Percentiles rank a stretch among this genome's conserved stretches.
phyloP scores from a whole-genome alignment of 805 yeast species.

The Candida xyloterini region DNA sequence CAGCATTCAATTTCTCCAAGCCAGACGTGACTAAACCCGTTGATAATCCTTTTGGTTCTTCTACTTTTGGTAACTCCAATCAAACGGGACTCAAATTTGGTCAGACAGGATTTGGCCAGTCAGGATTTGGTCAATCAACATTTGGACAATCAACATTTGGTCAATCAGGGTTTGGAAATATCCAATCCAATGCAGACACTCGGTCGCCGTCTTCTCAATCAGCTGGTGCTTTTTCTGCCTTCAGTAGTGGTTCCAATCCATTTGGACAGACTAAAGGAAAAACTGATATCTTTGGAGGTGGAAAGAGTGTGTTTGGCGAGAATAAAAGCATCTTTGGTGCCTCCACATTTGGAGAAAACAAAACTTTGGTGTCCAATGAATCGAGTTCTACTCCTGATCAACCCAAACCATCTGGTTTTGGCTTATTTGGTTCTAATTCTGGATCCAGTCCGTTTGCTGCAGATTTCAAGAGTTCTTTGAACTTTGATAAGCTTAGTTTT shows the following conservation, averaged over 20 bases:
- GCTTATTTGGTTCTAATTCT: too few species aligned
- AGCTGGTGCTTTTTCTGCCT: slow-evolving; percentile 1
- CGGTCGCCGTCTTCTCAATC: not conserved
- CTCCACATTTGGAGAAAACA: too few species aligned
- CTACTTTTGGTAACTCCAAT: slow-evolving; percentile 1
- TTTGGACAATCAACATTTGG: slow-evolving; percentile 4
- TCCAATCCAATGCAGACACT: not conserved
- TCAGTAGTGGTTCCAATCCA: not conserved
- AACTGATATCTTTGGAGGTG: too few species aligned
- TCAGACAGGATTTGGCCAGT: slow-evolving; percentile 1
- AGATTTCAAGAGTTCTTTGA: slow-evolving; percentile 6
- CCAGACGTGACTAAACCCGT: not conserved
- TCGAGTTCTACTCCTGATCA: too few species aligned
- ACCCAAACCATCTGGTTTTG: too few species aligned
- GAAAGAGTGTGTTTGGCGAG: not conserved
- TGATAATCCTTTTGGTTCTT: slow-evolving; percentile 7
- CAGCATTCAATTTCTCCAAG: not conserved
- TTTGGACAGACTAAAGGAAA: not conserved
- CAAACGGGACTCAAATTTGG: slow-evolving; percentile 8
- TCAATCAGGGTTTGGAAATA: not conserved
- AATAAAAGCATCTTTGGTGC: too few species aligned
- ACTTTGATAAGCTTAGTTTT: slow-evolving; percentile 1
- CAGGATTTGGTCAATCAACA: slow-evolving; percentile 1
- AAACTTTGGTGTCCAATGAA: too few species aligned
- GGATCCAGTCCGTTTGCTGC: slow-evolving; percentile 3